phyloP scores from a whole-genome alignment of 2,329 filamentous ascomycete genomes.

The Fusarium virguliforme region DNA sequence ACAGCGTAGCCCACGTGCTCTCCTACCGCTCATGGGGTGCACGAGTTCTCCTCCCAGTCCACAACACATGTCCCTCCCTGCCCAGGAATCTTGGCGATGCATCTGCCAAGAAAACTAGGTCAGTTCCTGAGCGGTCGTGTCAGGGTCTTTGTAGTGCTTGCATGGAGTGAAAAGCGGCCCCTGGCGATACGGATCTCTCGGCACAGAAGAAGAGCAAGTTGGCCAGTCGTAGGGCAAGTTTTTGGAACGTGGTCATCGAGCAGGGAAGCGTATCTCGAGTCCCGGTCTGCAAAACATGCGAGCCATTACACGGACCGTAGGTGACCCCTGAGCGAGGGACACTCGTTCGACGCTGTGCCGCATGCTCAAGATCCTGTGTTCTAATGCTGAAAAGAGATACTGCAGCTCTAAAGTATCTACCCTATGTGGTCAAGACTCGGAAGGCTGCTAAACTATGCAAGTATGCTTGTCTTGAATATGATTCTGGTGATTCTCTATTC shows the following conservation, averaged over 20 bases:
- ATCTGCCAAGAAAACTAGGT: background rate
- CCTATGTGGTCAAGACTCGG: no score
- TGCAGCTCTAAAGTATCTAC: no score
- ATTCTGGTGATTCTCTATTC: background rate
- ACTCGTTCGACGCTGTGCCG: background rate
- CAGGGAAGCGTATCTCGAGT: background rate
- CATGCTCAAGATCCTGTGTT: background rate
- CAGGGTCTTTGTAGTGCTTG: constrained; percentile 1
- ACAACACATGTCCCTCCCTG: background rate
- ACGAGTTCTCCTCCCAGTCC: background rate
- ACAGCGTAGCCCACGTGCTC: background rate
- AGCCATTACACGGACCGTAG: background rate
- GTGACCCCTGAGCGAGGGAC: background rate
- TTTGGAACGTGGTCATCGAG: background rate
- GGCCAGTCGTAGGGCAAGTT: background rate
- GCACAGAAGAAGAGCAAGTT: background rate
- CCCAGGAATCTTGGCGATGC: background rate
- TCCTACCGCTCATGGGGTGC: background rate
- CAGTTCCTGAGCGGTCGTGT: background rate
- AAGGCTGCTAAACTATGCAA: background rate
- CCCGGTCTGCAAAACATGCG: constrained; percentile 5
- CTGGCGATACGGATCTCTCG: background rate
- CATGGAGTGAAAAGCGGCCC: background rate
- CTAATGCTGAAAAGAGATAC: no score
- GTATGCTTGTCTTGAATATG: background rate